phyloP scores from a whole-genome alignment of 495 filamentous ascomycete species.

The Tuber melanosporum region DNA sequence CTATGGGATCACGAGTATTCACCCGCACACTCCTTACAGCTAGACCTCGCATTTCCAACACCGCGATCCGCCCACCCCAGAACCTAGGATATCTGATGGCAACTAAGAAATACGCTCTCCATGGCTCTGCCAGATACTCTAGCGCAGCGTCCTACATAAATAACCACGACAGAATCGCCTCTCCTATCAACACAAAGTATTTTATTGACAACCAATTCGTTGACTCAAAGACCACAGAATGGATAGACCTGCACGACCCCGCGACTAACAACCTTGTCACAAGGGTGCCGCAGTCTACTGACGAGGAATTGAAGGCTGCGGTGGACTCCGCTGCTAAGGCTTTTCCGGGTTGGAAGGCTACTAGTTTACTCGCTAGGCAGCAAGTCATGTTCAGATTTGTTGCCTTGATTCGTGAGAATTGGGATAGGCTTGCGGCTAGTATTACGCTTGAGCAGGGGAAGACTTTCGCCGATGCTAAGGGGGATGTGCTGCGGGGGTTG shows the following conservation, averaged over 20 bases:
- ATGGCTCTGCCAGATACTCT: not conserved
- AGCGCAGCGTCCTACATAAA: not conserved
- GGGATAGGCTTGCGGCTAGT: conserved; percentile 89
- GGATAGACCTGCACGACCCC: conserved; percentile 91
- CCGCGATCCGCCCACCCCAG: not conserved
- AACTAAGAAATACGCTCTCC: conserved; percentile 2
- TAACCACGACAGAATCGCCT: conserved; percentile 64
- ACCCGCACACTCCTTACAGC: conserved; percentile 3
- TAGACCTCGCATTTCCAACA: not conserved
- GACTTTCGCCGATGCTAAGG: conserved; percentile 91
- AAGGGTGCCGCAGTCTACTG: conserved; percentile 91
- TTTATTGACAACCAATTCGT: conserved; percentile 91
- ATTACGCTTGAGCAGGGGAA: conserved; percentile 99
- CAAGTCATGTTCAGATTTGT: conserved; percentile 98
- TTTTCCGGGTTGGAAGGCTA: conserved; percentile 79
- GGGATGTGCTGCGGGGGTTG: conserved; percentile 88
- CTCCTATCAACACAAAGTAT: conserved; percentile 73
- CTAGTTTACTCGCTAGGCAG: conserved; percentile 76
- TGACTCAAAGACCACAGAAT: conserved; percentile 63
- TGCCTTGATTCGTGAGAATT: conserved; percentile 80
- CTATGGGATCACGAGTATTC: conserved; percentile 4
- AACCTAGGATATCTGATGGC: not conserved
- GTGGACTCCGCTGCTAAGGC: conserved; percentile 83
- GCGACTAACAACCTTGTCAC: conserved; percentile 98
- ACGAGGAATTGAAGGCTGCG: conserved; percentile 80